A percentile compares a stretch with the other conserved stretches of the same genome.
Evolutionary conservation across 176 grass and related monocot species (phyloP).

Genomic region (Calamus simplicifolius): DNA sequence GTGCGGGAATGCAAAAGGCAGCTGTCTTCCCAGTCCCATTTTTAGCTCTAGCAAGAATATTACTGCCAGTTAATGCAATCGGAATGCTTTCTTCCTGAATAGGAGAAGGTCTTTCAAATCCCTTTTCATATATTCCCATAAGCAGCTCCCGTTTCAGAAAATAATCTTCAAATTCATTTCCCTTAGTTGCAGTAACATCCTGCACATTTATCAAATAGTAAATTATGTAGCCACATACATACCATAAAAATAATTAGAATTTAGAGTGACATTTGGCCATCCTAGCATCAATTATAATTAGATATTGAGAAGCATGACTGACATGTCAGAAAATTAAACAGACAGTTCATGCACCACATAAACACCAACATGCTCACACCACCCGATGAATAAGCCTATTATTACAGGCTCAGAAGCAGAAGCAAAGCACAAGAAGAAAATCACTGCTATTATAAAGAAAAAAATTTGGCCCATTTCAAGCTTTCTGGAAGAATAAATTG

Average conservation of each 20-base stretch:
- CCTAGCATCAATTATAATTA: not conserved
- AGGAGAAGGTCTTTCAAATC: conserved; percentile 92
- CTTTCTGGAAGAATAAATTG: too few relatives aligned
- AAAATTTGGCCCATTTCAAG: too few relatives aligned
- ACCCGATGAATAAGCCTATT: too few relatives aligned
- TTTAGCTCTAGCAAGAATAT: conserved; percentile 95
- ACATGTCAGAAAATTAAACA: not conserved
- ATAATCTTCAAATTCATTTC: conserved; percentile 99
- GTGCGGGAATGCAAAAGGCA: conserved; percentile 89
- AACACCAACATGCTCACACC: too few relatives aligned
- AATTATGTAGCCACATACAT: not conserved
- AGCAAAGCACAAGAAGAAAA: too few relatives aligned
- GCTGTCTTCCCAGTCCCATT: conserved; percentile 95
- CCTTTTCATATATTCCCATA: conserved; percentile 96
- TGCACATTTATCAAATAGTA: conserved; percentile 9
- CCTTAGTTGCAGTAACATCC: conserved; percentile 97
- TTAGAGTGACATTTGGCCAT: not conserved
- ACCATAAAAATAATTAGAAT: not conserved
- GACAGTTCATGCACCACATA: too few relatives aligned
- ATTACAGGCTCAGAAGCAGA: too few relatives aligned
- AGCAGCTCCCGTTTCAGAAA: conserved; percentile 93
- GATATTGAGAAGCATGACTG: not conserved
- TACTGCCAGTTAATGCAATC: conserved; percentile 89
- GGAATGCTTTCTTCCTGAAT: conserved; percentile 99
- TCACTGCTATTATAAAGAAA: too few relatives aligned